Percentiles rank a stretch among this genome's conserved stretches.
These are phyloP conservation scores for Fagopyrum tataricum DNA, from an alignment of 148 eudicot genomes.

Conservation along the genomic window DNA sequence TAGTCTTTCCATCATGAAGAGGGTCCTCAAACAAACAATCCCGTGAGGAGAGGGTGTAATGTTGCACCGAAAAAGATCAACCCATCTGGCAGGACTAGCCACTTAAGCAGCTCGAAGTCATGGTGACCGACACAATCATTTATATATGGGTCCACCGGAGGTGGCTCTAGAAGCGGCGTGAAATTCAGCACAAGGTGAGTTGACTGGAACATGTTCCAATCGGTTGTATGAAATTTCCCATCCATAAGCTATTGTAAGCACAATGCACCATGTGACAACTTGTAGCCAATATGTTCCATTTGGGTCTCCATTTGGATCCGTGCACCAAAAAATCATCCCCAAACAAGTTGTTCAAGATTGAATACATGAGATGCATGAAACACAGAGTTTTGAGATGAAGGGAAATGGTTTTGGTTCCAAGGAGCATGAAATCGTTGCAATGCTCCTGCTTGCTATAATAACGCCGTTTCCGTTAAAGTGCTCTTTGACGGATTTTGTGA, in stretches of 20 bases:
- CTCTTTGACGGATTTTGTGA: slow-evolving; percentile 57
- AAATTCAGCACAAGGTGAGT: slow-evolving; percentile 85
- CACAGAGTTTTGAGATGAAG: slow-evolving; percentile 19
- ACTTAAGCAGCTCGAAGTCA: slow-evolving; percentile 57
- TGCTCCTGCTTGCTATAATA: slow-evolving; percentile 97
- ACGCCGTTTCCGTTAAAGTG: slow-evolving; percentile 92
- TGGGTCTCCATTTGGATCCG: slow-evolving; percentile 85
- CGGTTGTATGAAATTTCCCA: slow-evolving; percentile 98
- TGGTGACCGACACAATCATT: slow-evolving; percentile 81
- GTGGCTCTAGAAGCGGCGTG: slow-evolving; percentile 90
- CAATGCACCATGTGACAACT: slow-evolving; percentile 98
- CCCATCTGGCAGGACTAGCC: slow-evolving; percentile 70
- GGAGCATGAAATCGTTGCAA: slow-evolving; percentile 93
- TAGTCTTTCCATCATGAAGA: slow-evolving; percentile 76
- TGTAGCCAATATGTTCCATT: slow-evolving; percentile 93
- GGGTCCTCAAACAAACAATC: slow-evolving; percentile 89
- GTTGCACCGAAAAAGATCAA: no score
- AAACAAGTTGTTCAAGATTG: no score
- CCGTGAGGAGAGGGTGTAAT: slow-evolving; percentile 71
- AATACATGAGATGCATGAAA: not conserved
- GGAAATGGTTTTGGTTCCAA: slow-evolving; percentile 79
- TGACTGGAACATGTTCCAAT: slow-evolving; percentile 98
- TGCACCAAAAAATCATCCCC: slow-evolving; percentile 90
- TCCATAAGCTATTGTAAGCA: slow-evolving; percentile 93
- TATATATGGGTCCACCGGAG: slow-evolving; percentile 88